Base-by-base conservation (phyloP, 2,329 filamentous ascomycete species). In the Colletotrichum navitas region DNA sequence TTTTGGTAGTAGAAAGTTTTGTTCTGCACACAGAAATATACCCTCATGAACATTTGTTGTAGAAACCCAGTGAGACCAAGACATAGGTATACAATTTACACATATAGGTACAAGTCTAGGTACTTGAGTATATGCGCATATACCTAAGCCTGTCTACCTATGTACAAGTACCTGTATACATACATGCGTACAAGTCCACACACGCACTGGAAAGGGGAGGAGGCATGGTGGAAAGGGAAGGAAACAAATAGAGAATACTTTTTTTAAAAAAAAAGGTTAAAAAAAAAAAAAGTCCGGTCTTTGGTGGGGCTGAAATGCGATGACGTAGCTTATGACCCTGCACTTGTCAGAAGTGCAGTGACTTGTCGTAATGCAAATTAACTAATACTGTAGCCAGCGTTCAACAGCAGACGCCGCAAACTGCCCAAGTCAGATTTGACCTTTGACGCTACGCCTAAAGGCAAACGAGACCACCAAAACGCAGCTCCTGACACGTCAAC, bases 221-320 rank as follows among this genome's bases (percentile, higher is more conserved):
- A n/a, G n/a, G n/a, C n/a, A n/a, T n/a, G n/a, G n/a, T n/a, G n/a
- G n/a, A n/a, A n/a, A n/a, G n/a, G n/a, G n/a, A n/a, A n/a, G n/a
- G n/a, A n/a, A n/a, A n/a, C n/a, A n/a, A n/a, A n/a, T n/a, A n/a
- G n/a, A n/a, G n/a, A n/a, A n/a, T n/a, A n/a, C n/a, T n/a, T n/a
- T n/a, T n/a, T n/a, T n/a, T n/a, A n/a, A n/a, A n/a, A n/a, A n/a
- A n/a, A n/a, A n/a, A n/a, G n/a, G n/a, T n/a, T n/a, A n/a, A n/a
- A n/a, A n/a, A n/a, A n/a, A n/a, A n/a, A n/a, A n/a, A n/a, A n/a
- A n/a, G n/a, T n/a, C n/a, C n/a, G n/a, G n/a, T n/a, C 47, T 18
- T 45, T 60, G 45, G 36, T 55, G 32, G 39, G 43, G 67, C 61
- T 54, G 36, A 47, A 62, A 61, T 66, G 55, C 29, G 67, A 66